Evolutionary conservation across 208 protist species (phyloP).

Genomic region (Phytomonas francai): DNA sequence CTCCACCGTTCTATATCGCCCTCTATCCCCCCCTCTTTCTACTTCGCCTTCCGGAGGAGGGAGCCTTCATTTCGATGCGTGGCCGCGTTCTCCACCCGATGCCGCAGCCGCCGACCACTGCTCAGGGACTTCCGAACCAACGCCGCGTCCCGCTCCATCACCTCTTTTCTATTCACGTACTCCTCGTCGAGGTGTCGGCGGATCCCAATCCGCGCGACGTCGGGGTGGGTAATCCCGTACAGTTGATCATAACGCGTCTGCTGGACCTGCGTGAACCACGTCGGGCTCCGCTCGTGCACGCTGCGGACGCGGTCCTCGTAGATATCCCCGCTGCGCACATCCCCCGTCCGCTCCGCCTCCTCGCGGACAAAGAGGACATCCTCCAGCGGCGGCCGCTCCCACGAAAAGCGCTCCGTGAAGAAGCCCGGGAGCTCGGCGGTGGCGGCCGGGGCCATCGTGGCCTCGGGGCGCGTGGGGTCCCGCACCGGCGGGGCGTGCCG

Average conservation of each 20-base stretch:
- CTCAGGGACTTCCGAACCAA: slow-evolving; percentile 61
- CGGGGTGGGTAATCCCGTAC: slow-evolving; percentile 75
- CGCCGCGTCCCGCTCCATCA: slow-evolving; percentile 70
- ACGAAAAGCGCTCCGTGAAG: slow-evolving; percentile 66
- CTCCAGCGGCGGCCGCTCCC: slow-evolving; percentile 67
- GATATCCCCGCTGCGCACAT: slow-evolving; percentile 77
- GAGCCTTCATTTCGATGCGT: slow-evolving; percentile 74
- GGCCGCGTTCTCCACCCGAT: slow-evolving; percentile 52
- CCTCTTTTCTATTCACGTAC: slow-evolving; percentile 73
- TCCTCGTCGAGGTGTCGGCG: slow-evolving; percentile 73
- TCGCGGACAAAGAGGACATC: slow-evolving; percentile 41
- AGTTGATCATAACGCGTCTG: slow-evolving; percentile 87
- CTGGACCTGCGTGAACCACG: slow-evolving; percentile 83
- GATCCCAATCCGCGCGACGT: slow-evolving; percentile 82
- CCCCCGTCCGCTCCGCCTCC: slow-evolving; percentile 52
- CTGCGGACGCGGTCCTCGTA: slow-evolving; percentile 60
- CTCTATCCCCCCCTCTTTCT: slow-evolving; percentile 2
- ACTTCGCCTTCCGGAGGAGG: slow-evolving; percentile 14
- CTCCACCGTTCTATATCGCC: slow-evolving; percentile 1
- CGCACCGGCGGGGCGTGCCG: slow-evolving; percentile 54
- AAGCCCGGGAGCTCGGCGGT: slow-evolving; percentile 66
- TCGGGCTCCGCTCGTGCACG: slow-evolving; percentile 71
- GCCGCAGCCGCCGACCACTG: slow-evolving; percentile 63
- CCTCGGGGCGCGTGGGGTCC: slow-evolving; percentile 56
- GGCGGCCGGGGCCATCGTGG: slow-evolving; percentile 33